phyloP scores from a whole-genome alignment of 2,329 filamentous ascomycete species.

The Phaeosphaeria sp. region DNA sequence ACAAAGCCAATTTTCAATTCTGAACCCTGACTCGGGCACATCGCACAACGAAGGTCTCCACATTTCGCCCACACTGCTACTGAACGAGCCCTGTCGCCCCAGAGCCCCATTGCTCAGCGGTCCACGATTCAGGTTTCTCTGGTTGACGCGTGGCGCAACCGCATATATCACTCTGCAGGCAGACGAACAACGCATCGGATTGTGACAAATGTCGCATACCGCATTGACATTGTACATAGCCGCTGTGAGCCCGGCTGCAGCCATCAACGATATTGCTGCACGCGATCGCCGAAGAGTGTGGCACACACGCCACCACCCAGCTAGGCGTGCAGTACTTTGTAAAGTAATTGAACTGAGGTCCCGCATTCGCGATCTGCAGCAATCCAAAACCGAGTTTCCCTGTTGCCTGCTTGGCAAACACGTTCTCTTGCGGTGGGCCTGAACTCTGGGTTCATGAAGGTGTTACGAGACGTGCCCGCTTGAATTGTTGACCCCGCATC shows the following conservation, averaged over 20 bases:
- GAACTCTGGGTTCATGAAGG: neutral
- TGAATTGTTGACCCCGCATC: slow-evolving; percentile 8
- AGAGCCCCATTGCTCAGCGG: neutral
- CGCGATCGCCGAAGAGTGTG: neutral
- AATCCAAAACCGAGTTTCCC: neutral
- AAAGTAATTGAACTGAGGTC: neutral
- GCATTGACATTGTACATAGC: slow-evolving; percentile 25
- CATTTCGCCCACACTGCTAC: neutral
- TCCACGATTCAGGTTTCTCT: neutral
- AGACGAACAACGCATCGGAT: slow-evolving; percentile 25
- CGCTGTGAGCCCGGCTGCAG: slow-evolving; percentile 29
- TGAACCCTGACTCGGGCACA: neutral
- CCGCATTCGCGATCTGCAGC: neutral
- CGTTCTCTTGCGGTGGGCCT: slow-evolving; percentile 1
- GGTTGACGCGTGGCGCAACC: neutral
- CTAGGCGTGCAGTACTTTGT: slow-evolving; percentile 9
- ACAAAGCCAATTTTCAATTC: neutral
- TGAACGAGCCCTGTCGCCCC: too few species aligned
- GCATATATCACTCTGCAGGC: neutral
- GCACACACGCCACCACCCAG: neutral
- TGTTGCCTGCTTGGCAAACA: slow-evolving; percentile 8
- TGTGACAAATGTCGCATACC: slow-evolving; percentile 30
- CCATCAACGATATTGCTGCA: slow-evolving; percentile 13
- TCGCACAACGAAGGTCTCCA: neutral
- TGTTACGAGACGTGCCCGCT: neutral